Evolutionary conservation across 345 rosid species (phyloP), one percentile per base, ranked within the genome.

Genomic region (Diplotaxis tenuifolia): DNA sequence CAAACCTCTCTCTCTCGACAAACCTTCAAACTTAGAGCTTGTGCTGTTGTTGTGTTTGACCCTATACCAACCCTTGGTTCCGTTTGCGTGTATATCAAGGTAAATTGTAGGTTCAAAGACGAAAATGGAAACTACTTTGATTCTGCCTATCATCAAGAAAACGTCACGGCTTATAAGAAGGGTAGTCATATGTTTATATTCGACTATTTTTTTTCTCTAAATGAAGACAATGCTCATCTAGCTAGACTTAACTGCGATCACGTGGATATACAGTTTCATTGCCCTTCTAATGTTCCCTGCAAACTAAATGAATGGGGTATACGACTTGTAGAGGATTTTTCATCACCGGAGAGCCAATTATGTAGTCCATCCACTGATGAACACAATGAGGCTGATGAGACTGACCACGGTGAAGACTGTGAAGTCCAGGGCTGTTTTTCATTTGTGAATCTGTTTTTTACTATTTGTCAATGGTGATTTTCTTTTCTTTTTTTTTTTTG

Each of bases 251-350:
- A 14, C 47, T 38, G 47, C 47, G 47, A 38, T 11, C 53, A 71
- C 4, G 55, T 72, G 55, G 63, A 62, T 34, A 7, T 72, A 25
- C 62, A 62, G 9, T 11, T 25, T 38, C 64, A 36, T 38, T 8
- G 56, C 1, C 12, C 11, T 38, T 47, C 5, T 1, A 5, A 9
- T 3, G 36, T 54, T 31, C 22, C 28, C 2, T 67, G 2, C 28
- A 40, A 12, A 56, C 18, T 68, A 8, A 68, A 28, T 45, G 67
- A 3, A 29, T 60, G 58, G 47, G 58, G 74, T 57, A 57, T 56
- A 25, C 55, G 64, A 69, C 5, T 56, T 9, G 4, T 15, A 1
- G 52, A 67, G 12, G 65, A 34, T 2, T 52, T 22, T 9, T 52
- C n/a, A 20, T 10, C 27, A 52, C 6, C 45, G 14, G 27, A 59